Percentiles rank a stretch among this genome's conserved stretches.
These are phyloP conservation scores for Simplicillium sp. DNA, from an alignment of 2,329 filamentous ascomycete species.

Conservation along the genomic window DNA sequence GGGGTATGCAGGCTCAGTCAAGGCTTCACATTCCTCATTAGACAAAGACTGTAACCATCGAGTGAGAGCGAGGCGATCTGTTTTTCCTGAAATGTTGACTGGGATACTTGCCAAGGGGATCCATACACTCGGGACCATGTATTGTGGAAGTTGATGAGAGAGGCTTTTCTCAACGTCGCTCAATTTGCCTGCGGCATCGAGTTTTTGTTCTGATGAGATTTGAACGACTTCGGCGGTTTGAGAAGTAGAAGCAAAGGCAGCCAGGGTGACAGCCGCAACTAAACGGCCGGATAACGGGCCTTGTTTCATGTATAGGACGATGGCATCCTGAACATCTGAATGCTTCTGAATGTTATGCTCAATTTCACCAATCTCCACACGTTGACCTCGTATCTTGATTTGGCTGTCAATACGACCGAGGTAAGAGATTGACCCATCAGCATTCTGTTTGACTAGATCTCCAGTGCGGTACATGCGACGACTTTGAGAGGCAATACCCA, in stretches of 20 bases:
- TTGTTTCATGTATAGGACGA: not conserved
- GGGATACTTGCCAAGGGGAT: not conserved
- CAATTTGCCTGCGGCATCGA: not conserved
- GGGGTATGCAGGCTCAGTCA: not conserved
- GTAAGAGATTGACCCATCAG: slow-evolving; percentile 5
- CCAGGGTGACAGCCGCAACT: not conserved
- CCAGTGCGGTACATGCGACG: not conserved
- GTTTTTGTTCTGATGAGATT: not conserved
- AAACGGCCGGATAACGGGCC: not conserved
- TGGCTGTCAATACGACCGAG: slow-evolving; percentile 6
- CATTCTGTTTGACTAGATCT: not conserved
- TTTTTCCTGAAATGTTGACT: not conserved
- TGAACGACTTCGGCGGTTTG: not conserved
- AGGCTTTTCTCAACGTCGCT: not conserved
- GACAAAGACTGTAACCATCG: not conserved
- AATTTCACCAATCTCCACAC: slow-evolving; percentile 7
- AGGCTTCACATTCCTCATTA: not conserved
- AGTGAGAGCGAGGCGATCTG: not conserved
- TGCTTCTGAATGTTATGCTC: slow-evolving; percentile 1
- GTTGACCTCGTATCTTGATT: slow-evolving; percentile 9
- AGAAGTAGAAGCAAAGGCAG: not conserved
- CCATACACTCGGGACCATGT: not conserved
- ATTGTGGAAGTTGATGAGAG: not conserved
- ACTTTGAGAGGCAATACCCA: not conserved
- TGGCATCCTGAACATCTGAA: not conserved